These are phyloP conservation scores for Purpureocillium lavendulum DNA, from an alignment of 2,329 filamentous ascomycete genomes.

Conservation along the genomic window DNA sequence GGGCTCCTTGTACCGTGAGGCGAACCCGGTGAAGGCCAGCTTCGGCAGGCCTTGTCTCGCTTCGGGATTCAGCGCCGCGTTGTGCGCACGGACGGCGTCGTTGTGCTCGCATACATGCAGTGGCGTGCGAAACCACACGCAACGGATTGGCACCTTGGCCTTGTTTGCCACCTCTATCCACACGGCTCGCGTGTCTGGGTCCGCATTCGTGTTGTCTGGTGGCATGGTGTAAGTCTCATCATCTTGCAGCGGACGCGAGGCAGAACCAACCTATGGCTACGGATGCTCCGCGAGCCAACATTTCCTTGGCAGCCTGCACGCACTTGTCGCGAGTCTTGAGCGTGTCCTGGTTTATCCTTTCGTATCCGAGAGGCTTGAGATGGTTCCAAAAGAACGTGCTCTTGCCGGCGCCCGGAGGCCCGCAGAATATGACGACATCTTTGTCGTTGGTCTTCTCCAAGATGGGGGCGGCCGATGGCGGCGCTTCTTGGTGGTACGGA, in stretches of 20 bases:
- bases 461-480: constrained; percentile 24
- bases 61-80: constrained; percentile 72
- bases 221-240: constrained; percentile 7
- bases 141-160: constrained; percentile 67
- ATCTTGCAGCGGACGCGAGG: constrained; percentile 4
- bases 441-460: constrained; percentile 54
- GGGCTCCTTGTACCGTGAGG: constrained; percentile 65
- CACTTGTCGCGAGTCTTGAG: constrained; percentile 67
- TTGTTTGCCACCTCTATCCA: constrained; percentile 72
- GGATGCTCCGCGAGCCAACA: constrained; percentile 55
- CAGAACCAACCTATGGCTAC: constrained; percentile 65
- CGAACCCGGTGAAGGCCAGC: constrained; percentile 72
- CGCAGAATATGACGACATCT: constrained; percentile 80
- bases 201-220: constrained; percentile 91
- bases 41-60: constrained; percentile 63
- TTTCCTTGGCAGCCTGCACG: constrained; percentile 61
- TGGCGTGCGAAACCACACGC: constrained; percentile 73
- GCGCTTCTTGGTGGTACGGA: constrained; percentile 25
- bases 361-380: constrained; percentile 70
- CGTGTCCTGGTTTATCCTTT: constrained; percentile 82
- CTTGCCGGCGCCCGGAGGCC: constrained; percentile 84
- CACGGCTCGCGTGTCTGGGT: constrained; percentile 64
- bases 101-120: constrained; percentile 74
- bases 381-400: constrained; percentile 81
- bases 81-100: constrained; percentile 69